Conservation (phyloP, 1,284 basidiomycete species). For the Apiotrichum sp. region DNA sequence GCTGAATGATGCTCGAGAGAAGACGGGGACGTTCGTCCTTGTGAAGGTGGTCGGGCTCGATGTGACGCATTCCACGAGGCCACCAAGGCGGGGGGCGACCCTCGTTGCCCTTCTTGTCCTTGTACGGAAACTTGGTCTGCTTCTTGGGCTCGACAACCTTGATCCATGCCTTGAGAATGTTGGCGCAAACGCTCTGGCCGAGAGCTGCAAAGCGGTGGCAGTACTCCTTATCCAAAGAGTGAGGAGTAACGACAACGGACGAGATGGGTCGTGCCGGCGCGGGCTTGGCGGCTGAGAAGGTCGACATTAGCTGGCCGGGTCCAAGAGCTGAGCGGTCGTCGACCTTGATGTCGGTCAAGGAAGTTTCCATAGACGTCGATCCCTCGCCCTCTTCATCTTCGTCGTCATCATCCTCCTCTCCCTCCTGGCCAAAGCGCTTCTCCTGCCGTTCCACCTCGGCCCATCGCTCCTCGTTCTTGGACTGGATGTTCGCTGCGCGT, state of each 20-base stretch:
- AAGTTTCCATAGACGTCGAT: constrained; percentile 1
- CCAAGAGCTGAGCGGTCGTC: constrained; percentile 2
- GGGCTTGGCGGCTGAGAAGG: constrained; percentile 23
- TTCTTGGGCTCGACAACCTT: constrained; percentile 55
- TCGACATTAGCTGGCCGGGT: constrained; percentile 20
- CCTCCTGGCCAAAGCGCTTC: constrained; percentile 28
- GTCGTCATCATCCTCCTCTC: constrained; percentile 27
- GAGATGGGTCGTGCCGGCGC: constrained; percentile 26
- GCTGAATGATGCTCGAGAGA: constrained; percentile 48
- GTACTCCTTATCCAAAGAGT: constrained; percentile 37
- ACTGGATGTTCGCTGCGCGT: constrained; percentile 13
- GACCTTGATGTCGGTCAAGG: constrained; percentile 24
- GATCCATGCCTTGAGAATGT: constrained; percentile 53
- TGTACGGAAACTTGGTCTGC: constrained; percentile 52
- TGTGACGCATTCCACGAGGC: constrained; percentile 51
- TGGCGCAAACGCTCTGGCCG: constrained; percentile 52
- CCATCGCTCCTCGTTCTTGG: constrained; percentile 18
- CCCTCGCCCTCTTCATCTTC: constrained; percentile 25
- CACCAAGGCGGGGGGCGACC: constrained; percentile 51
- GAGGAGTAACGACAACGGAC: constrained; percentile 28
- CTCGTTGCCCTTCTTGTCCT: constrained; percentile 53
- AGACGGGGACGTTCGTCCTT: constrained; percentile 50
- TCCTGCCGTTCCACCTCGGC: constrained; percentile 37
- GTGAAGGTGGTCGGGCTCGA: constrained; percentile 53
- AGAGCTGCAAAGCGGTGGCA: constrained; percentile 44